Evolutionary conservation across 306 rosid species (phyloP).

Genomic region (Cucurbita argyrosperma): DNA sequence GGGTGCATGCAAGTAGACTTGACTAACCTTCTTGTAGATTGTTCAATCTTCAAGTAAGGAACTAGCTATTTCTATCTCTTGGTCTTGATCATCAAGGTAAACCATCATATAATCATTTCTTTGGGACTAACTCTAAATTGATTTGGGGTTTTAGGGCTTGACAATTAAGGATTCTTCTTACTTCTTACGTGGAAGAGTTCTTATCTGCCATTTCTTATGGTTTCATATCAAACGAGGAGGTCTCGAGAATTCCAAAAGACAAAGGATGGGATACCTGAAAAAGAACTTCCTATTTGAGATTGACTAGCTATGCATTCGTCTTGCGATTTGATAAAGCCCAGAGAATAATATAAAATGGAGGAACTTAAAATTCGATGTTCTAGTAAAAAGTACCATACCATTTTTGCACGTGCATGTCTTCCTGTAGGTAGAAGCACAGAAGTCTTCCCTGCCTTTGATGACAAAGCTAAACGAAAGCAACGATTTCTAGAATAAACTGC

Average conservation of each 20-base stretch:
- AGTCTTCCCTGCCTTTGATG: conserved; percentile 89
- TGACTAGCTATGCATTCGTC: neutral
- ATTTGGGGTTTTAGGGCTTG: neutral
- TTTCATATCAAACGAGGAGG: neutral
- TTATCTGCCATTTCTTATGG: neutral
- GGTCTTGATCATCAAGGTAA: no score
- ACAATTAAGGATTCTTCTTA: neutral
- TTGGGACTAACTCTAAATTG: neutral
- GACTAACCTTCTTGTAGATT: no score
- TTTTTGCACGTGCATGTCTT: conserved; percentile 36
- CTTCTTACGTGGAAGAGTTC: neutral
- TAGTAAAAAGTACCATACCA: conserved; percentile 36
- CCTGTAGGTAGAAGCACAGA: conserved; percentile 68
- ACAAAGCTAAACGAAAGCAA: conserved; percentile 67
- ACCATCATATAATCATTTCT: no score
- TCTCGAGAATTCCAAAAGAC: neutral
- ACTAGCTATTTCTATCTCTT: no score
- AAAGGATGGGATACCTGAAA: neutral
- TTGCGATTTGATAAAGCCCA: neutral
- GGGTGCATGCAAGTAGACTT: neutral
- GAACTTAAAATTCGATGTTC: conserved; percentile 1
- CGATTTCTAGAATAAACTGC: conserved; percentile 93
- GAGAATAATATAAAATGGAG: neutral
- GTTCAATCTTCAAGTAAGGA: no score
- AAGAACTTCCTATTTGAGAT: neutral